Evolutionary conservation across 202 grass and related monocot genomes (phyloP).

Genomic region (Bolboschoenoplectus hybrid): DNA sequence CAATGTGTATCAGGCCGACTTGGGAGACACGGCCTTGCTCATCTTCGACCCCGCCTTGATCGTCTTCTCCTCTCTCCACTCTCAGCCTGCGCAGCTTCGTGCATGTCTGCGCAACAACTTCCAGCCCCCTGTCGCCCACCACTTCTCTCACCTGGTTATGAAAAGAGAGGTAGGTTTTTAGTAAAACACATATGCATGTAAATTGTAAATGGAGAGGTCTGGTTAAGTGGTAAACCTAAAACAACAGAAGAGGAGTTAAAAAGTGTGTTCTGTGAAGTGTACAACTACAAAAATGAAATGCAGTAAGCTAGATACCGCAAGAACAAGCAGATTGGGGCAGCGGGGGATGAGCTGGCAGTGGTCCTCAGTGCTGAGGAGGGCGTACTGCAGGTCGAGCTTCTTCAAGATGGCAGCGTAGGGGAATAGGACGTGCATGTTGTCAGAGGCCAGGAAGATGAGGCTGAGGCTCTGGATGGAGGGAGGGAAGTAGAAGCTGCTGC

Average conservation of each 20-base stretch:
- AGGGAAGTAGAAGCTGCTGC: slow-evolving; percentile 62
- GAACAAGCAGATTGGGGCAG: slow-evolving; percentile 82
- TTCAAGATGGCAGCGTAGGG: slow-evolving; percentile 72
- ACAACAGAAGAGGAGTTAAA: no score
- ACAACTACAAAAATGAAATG: no score
- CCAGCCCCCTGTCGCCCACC: slow-evolving; percentile 75
- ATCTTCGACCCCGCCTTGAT: slow-evolving; percentile 72
- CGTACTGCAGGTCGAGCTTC: slow-evolving; percentile 87
- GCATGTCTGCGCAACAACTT: slow-evolving; percentile 86
- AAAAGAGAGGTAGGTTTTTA: no score
- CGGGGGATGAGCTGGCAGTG: slow-evolving; percentile 89
- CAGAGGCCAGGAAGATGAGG: slow-evolving; percentile 69
- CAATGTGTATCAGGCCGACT: slow-evolving; percentile 65
- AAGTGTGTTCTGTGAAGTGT: no score
- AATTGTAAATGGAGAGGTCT: no score
- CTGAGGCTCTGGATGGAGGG: slow-evolving; percentile 53
- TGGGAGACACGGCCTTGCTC: slow-evolving; percentile 83
- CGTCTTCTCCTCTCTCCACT: slow-evolving; percentile 90
- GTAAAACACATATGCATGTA: no score
- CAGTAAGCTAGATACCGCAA: slow-evolving; percentile 65
- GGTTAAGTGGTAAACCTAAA: no score
- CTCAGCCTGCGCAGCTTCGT: slow-evolving; percentile 84
- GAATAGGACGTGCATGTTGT: slow-evolving; percentile 78
- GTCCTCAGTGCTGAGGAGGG: slow-evolving; percentile 76
- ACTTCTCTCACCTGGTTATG: slow-evolving; percentile 71